Conservation (phyloP, 2,329 filamentous ascomycete genomes). For the Orbilia oligospora region DNA sequence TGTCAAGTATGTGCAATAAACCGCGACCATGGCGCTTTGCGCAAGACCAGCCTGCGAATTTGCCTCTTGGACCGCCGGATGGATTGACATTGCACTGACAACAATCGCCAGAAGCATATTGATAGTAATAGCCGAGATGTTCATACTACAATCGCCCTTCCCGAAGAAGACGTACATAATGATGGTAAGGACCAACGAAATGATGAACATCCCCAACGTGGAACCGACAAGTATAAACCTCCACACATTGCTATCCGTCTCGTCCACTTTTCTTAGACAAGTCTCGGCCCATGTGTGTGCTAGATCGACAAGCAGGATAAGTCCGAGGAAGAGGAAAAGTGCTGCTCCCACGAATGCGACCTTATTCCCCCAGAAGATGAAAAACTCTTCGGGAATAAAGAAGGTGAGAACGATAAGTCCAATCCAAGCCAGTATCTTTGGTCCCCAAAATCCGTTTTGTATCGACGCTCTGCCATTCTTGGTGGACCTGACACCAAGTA, state of each 20-base stretch:
- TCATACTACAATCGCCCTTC: constrained; percentile 85
- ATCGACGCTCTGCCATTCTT: constrained; percentile 78
- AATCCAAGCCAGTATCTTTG: constrained; percentile 92
- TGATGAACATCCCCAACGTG: constrained; percentile 92
- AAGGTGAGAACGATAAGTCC: constrained; percentile 90
- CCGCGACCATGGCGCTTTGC: constrained; percentile 96
- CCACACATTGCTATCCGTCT: constrained; percentile 87
- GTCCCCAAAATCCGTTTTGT: constrained; percentile 99
- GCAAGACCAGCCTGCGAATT: constrained; percentile 95
- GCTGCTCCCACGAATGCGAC: constrained; percentile 89
- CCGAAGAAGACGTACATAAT: constrained; percentile 99
- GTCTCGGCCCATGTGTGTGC: constrained; percentile 98
- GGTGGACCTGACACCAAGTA: constrained; percentile 88
- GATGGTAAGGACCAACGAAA: constrained; percentile 91
- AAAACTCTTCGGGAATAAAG: constrained; percentile 94
- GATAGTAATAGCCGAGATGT: constrained; percentile 94
- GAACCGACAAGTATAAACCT: constrained; percentile 89
- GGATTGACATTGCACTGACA: constrained; percentile 87
- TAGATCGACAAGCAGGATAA: constrained; percentile 92
- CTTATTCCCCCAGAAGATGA: constrained; percentile 92
- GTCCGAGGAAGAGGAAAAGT: constrained; percentile 90
- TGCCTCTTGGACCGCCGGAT: constrained; percentile 88
- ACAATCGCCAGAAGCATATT: constrained; percentile 87
- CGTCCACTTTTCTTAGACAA: constrained; percentile 92
- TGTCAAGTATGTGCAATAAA: constrained; percentile 98